Evolutionary conservation across 140 eudicot genomes (phyloP).

Genomic region (Bidens hawaiensis): DNA sequence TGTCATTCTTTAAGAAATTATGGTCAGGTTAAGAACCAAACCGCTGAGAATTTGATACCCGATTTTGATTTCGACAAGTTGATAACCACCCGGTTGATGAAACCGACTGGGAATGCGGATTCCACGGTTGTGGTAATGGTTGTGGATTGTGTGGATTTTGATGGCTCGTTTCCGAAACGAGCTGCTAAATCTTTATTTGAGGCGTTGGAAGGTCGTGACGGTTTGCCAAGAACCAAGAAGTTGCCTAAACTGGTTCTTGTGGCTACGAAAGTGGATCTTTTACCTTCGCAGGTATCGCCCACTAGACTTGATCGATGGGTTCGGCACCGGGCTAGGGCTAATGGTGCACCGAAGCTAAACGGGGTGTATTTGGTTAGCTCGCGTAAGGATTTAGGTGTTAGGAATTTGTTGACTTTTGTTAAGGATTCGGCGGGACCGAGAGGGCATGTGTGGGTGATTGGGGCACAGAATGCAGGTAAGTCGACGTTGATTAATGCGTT

Average conservation of each 20-base stretch:
- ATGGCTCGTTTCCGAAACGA: conserved; percentile 93
- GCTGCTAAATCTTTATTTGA: conserved; percentile 84
- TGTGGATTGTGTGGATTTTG: conserved; percentile 96
- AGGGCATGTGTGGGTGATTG: conserved; percentile 96
- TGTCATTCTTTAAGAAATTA: conserved; percentile 90
- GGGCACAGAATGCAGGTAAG: conserved; percentile 97
- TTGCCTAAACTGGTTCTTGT: conserved; percentile 87
- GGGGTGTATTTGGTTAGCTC: conserved; percentile 91
- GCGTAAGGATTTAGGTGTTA: conserved; percentile 85
- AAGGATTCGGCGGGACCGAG: conserved; percentile 92
- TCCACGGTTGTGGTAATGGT: conserved; percentile 90
- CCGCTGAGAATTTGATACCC: conserved; percentile 86
- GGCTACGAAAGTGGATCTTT: conserved; percentile 92
- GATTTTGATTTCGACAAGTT: conserved; percentile 89
- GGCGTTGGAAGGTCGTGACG: conserved; percentile 49
- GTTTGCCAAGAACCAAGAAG: conserved; percentile 45
- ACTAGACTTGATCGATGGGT: conserved; percentile 97
- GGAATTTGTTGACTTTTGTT: conserved; percentile 62
- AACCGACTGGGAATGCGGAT: conserved; percentile 77
- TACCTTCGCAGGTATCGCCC: conserved; percentile 90
- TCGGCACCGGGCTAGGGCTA: conserved; percentile 82
- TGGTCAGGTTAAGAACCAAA: conserved; percentile 85
- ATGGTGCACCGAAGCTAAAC: conserved; percentile 86
- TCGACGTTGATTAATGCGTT: conserved; percentile 89
- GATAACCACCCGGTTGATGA: conserved; percentile 78